These are phyloP conservation scores for Colletotrichum eremochloae DNA, from an alignment of 2,329 filamentous ascomycete genomes.

Conservation along the genomic window DNA sequence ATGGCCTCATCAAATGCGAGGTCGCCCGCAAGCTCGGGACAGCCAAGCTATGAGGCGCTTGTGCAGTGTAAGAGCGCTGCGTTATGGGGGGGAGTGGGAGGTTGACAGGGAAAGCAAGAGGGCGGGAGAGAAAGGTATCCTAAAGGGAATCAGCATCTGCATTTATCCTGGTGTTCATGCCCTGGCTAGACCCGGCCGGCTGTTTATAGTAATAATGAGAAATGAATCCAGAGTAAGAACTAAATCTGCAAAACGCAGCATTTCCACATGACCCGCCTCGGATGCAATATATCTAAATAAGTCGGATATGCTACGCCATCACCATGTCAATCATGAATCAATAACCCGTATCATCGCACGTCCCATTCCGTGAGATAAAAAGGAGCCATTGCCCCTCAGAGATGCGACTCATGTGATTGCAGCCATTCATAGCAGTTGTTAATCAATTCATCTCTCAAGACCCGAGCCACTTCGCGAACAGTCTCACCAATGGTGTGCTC, in stretches of 20 bases:
- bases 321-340: neutral
- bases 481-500: neutral
- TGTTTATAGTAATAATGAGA: constrained; percentile 38
- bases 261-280: neutral
- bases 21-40: constrained; percentile 69
- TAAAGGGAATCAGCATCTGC: constrained; percentile 8
- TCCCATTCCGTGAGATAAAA: no score
- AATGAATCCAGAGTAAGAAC: constrained; percentile 31
- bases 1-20: constrained; percentile 95
- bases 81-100: neutral
- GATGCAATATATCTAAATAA: neutral
- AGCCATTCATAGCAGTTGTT: neutral
- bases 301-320: neutral
- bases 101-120: neutral
- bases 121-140: neutral
- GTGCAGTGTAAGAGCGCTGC: neutral
- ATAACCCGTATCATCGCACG: no score
- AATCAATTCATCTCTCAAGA: neutral
- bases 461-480: neutral
- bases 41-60: constrained; percentile 25
- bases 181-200: constrained; percentile 2
- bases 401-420: neutral
- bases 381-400: no score
- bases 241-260: neutral
- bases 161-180: constrained; percentile 34